Percentiles rank a stretch among this genome's conserved stretches.
phyloP scores from a whole-genome alignment of 805 yeast genomes.

The Candida ovalis region DNA sequence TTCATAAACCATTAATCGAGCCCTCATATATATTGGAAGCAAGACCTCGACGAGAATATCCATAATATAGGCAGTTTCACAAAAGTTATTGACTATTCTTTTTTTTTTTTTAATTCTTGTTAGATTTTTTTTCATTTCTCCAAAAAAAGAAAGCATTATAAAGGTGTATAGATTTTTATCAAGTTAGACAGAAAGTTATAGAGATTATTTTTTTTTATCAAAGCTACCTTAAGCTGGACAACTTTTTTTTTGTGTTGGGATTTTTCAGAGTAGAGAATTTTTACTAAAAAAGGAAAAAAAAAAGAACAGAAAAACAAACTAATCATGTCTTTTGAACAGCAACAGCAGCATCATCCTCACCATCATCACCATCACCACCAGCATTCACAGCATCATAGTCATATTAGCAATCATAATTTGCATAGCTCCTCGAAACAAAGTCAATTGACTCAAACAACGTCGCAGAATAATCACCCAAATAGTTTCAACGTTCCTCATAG shows the following conservation, averaged over 20 bases:
- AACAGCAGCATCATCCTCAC: constrained; percentile 1
- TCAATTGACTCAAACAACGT: not conserved
- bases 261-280: not conserved
- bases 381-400: not conserved
- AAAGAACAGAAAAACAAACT: not conserved
- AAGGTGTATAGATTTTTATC: not conserved
- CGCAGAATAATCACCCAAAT: constrained; percentile 2
- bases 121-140: not conserved
- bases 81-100: not conserved
- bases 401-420: not conserved
- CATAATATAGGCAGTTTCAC: no score
- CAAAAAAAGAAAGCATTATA: not conserved
- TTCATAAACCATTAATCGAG: not conserved
- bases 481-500: constrained; percentile 22
- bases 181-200: not conserved
- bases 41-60: not conserved
- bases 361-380: constrained; percentile 7
- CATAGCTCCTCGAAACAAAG: not conserved
- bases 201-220: not conserved
- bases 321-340: constrained; percentile 1
- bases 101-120: not conserved
- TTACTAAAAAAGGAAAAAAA: not conserved
- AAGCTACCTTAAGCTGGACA: no score
- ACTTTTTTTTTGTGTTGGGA: not conserved
- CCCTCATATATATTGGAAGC: not conserved